These are phyloP conservation scores for Begonia loranthoides DNA, from an alignment of 306 rosid species.

Conservation along the genomic window DNA sequence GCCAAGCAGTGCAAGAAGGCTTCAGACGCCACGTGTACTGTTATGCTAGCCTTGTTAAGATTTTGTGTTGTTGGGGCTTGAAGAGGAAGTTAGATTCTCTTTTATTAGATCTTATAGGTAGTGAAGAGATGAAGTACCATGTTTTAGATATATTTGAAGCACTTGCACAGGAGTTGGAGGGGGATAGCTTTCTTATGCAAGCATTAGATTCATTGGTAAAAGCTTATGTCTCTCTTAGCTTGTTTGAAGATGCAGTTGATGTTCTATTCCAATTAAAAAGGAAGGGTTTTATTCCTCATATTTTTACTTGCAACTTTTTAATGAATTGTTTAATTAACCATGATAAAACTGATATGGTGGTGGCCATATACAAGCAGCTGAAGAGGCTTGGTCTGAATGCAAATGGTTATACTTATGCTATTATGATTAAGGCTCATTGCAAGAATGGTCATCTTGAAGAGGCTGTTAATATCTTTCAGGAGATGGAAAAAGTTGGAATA, in stretches of 20 bases:
- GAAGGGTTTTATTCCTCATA: constrained; percentile 42
- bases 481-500: constrained; percentile 54
- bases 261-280: constrained; percentile 34
- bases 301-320: constrained; percentile 52
- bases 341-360: constrained; percentile 28
- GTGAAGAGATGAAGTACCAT: constrained; percentile 17
- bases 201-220: constrained; percentile 51
- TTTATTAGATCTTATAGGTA: constrained; percentile 35
- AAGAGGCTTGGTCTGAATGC: constrained; percentile 63
- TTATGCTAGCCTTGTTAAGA: constrained; percentile 35
- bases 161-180: constrained; percentile 20
- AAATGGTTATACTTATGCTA: constrained; percentile 50
- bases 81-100: constrained; percentile 41
- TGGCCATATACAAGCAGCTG: constrained; percentile 37
- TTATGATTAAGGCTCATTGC: constrained; percentile 54
- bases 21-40: constrained; percentile 32
- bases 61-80: constrained; percentile 46
- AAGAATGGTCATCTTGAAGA: constrained; percentile 43
- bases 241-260: constrained; percentile 64
- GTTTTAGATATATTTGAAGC: constrained; percentile 30
- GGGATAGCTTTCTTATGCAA: constrained; percentile 17
- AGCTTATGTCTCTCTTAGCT: constrained; percentile 33
- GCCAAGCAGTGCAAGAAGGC: constrained; percentile 22
- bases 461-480: constrained; percentile 32
- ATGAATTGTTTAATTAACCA: constrained; percentile 46